A percentile compares a stretch with the other conserved stretches of the same genome.
These are phyloP conservation scores for Neurospora sp. DNA, from an alignment of 2,329 filamentous ascomycete species.

Conservation along the genomic window DNA sequence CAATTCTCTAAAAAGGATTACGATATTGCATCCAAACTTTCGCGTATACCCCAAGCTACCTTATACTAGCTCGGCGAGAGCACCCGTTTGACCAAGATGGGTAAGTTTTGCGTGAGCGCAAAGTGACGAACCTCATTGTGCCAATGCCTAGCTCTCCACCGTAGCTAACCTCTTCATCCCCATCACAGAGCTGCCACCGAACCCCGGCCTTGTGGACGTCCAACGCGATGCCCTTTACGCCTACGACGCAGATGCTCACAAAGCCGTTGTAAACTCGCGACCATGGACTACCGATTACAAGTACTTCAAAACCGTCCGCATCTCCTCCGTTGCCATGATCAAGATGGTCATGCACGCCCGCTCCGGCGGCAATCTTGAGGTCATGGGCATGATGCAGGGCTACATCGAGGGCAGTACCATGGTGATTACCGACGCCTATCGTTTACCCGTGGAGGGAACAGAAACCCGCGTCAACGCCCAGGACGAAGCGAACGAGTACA, in stretches of 20 bases:
- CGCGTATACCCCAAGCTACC: not conserved
- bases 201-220: constrained; percentile 72
- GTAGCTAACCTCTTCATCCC: not conserved
- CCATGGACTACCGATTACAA: constrained; percentile 73
- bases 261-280: constrained; percentile 48
- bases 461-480: constrained; percentile 96
- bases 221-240: constrained; percentile 85
- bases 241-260: constrained; percentile 62
- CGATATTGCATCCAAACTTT: not conserved
- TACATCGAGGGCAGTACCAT: constrained; percentile 79
- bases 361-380: constrained; percentile 82
- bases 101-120: not conserved
- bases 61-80: not conserved
- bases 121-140: not conserved
- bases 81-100: not conserved
- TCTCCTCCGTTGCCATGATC: constrained; percentile 84
- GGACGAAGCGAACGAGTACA: constrained; percentile 93
- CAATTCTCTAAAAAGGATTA: not conserved
- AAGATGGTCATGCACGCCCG: constrained; percentile 99
- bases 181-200: constrained; percentile 74
- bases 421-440: constrained; percentile 88
- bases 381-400: constrained; percentile 98
- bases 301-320: constrained; percentile 88
- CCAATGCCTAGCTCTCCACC: not conserved
- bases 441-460: constrained; percentile 93